A percentile compares a stretch with the other conserved stretches of the same genome.
Evolutionary conservation across 1,139 yeast genomes (phyloP).

Genomic region (Kluyveromyces sp.): DNA sequence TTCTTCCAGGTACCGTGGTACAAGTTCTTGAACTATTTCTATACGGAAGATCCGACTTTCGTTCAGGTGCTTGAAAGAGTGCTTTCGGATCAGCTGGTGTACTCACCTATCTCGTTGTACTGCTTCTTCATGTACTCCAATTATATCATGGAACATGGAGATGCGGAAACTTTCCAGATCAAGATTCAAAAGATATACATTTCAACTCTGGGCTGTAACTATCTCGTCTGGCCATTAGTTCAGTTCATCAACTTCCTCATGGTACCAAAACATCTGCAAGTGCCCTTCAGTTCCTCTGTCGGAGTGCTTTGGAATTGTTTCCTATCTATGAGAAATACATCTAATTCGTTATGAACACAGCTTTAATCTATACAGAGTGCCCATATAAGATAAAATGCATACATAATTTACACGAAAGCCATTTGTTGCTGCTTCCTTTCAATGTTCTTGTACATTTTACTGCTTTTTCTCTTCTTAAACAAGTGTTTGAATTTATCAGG

Average conservation of each 20-base stretch:
- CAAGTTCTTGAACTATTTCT: slow-evolving; percentile 65
- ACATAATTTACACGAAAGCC: neutral
- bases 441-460: slow-evolving; percentile 35
- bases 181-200: slow-evolving; percentile 64
- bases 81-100: slow-evolving; percentile 80
- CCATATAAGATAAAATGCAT: too few relatives aligned
- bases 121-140: slow-evolving; percentile 82
- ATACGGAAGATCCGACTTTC: slow-evolving; percentile 72
- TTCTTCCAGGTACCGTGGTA: slow-evolving; percentile 90
- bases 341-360: slow-evolving; percentile 12
- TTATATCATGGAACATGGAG: slow-evolving; percentile 70
- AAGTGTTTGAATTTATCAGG: slow-evolving; percentile 30
- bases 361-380: too few relatives aligned
- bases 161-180: slow-evolving; percentile 51
- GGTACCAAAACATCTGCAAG: slow-evolving; percentile 75
- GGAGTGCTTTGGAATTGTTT: slow-evolving; percentile 92
- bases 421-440: slow-evolving; percentile 11
- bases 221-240: slow-evolving; percentile 90
- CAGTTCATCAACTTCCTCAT: slow-evolving; percentile 82
- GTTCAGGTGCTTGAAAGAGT: slow-evolving; percentile 82
- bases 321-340: slow-evolving; percentile 62
- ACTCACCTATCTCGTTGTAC: slow-evolving; percentile 78
- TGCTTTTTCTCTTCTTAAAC: slow-evolving; percentile 33
- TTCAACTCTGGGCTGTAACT: slow-evolving; percentile 71
- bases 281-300: slow-evolving; percentile 85